These are phyloP conservation scores for Cucumis melo DNA, from an alignment of 306 rosid species.

Conservation along the genomic window DNA sequence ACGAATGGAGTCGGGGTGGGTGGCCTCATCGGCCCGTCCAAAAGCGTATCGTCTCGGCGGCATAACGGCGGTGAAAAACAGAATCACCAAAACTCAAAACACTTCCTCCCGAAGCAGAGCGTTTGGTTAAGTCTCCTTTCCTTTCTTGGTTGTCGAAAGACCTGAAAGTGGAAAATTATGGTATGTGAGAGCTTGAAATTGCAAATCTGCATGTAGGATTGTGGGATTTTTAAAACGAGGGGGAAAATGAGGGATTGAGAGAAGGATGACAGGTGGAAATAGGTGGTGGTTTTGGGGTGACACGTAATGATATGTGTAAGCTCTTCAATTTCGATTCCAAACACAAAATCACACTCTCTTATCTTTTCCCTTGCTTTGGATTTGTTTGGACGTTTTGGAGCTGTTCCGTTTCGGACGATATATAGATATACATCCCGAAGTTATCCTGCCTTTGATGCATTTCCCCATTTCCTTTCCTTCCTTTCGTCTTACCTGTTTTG, in stretches of 20 bases:
- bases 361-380: background rate
- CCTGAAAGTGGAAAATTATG: background rate
- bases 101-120: background rate
- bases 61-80: slow-evolving; percentile 21
- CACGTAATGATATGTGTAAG: slow-evolving; percentile 36
- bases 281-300: slow-evolving; percentile 14
- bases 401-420: background rate
- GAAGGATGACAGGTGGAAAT: slow-evolving; percentile 36
- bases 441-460: background rate
- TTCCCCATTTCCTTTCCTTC: too few relatives aligned
- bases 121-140: background rate
- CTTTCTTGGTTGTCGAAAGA: background rate
- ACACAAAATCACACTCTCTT: background rate
- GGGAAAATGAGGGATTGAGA: slow-evolving; percentile 5
- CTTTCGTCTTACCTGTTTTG: too few relatives aligned
- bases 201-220: slow-evolving; percentile 15
- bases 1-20: slow-evolving; percentile 84
- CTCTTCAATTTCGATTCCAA: slow-evolving; percentile 6
- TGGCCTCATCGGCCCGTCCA: slow-evolving; percentile 83
- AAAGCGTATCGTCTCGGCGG: slow-evolving; percentile 57
- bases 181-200: background rate
- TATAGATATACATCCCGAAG: background rate
- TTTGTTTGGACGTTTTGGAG: background rate
- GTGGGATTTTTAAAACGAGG: slow-evolving; percentile 24
- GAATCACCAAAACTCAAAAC: background rate